Evolutionary conservation across 768 basidiomycete genomes (phyloP), one percentile per base, ranked within the genome.

Genomic region (Trametes cinnabarina): DNA sequence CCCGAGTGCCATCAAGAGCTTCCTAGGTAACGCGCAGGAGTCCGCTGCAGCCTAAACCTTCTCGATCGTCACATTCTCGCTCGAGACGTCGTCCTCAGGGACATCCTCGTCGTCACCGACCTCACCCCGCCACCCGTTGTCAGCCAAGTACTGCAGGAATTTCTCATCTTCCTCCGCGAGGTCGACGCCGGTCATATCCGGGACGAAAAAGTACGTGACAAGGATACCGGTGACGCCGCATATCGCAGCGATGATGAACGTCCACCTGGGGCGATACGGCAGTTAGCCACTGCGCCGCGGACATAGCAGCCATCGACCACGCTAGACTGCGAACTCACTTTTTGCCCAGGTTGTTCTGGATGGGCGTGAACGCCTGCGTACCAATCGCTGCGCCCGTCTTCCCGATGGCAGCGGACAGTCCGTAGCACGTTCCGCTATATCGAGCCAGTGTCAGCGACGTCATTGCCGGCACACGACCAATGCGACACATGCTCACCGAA

Each of bases 341-440:
- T 65, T 86, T 82, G 14, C 87, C 87, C n/a, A 87, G 79, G 65
- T 86, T 77, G 53, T 74, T 73, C 65, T 85, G 82, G 59, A 88
- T 86, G 3, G 86, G 86, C 3, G 84, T 86, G 68, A 87, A 87
- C 1, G 79, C 83, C 64, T 88, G 85, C 0, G 84, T 86, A 9
- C 87, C 86, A 49, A 87, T 57, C n/a, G 84, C 87, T 19, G 88
- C 89, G 4, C 88, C 88, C 2, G 84, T 75, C 65, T 88, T 88
- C 9, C 86, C 86, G 7, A 88, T 71, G 0, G 85, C 85, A 8
- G 86, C 86, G 25, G 82, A 83, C 37, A 88, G 65, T 1, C 87
- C 87, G 59, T 88, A 89, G 68, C 82, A 85, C 10, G 87, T 85
- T 3, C 87, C 88, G 43, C 84, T 80, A 53, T 5, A 28, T 22